A percentile compares a stretch with the other conserved stretches of the same genome.
Evolutionary conservation across 2,329 filamentous ascomycete species (phyloP).

Genomic region (Fusarium vanettenii): DNA sequence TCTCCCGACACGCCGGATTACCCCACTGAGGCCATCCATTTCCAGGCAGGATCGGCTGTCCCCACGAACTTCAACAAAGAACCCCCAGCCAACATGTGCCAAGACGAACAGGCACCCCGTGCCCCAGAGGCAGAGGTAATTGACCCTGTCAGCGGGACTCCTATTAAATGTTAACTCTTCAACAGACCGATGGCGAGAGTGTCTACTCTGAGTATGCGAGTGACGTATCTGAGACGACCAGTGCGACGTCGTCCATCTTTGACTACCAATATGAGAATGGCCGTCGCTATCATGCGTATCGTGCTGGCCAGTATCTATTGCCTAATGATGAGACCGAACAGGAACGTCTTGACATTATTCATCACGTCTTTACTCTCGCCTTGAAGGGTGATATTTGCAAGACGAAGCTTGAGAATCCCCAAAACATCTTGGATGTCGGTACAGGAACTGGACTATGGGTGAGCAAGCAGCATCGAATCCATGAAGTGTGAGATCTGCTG

Average conservation of each 20-base stretch:
- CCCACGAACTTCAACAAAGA: not conserved
- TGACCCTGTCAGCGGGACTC: too few relatives aligned
- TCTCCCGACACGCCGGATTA: not conserved
- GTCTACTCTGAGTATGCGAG: slow-evolving; percentile 33
- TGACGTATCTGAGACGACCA: slow-evolving; percentile 35
- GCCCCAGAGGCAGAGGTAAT: slow-evolving; percentile 9
- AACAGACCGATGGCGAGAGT: slow-evolving; percentile 13
- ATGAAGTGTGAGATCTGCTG: not conserved
- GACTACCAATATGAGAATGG: slow-evolving; percentile 53
- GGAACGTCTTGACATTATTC: slow-evolving; percentile 64
- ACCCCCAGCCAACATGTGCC: not conserved
- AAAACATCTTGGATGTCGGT: slow-evolving; percentile 39
- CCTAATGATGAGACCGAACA: slow-evolving; percentile 54
- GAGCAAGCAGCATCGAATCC: not conserved
- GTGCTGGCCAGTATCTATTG: slow-evolving; percentile 47
- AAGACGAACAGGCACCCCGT: slow-evolving; percentile 2
- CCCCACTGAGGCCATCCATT: not conserved
- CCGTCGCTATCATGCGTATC: slow-evolving; percentile 52
- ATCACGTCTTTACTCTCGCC: slow-evolving; percentile 62
- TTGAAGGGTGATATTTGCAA: slow-evolving; percentile 54
- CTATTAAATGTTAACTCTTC: too few relatives aligned
- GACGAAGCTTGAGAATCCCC: slow-evolving; percentile 27
- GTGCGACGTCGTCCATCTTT: slow-evolving; percentile 47
- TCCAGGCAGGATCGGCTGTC: not conserved
- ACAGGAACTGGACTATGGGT: slow-evolving; percentile 36